Conservation (phyloP, 768 basidiomycete genomes). For the Pleurotus platypus region DNA sequence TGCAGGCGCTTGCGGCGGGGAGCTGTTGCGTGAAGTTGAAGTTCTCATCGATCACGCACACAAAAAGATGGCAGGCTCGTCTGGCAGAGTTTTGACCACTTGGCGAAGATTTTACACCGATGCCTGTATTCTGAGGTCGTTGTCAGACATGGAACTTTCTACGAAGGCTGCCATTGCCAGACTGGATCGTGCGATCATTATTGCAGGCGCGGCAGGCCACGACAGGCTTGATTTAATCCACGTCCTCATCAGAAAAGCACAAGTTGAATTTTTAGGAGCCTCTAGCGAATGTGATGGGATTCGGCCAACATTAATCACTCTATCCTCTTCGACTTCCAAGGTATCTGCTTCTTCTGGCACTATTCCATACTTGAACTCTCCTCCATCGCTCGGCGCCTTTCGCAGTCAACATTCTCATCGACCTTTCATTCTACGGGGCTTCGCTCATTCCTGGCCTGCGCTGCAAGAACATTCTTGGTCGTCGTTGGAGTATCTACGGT, state of each 20-base stretch:
- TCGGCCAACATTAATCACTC: slow-evolving; percentile 10
- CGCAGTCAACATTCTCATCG: slow-evolving; percentile 31
- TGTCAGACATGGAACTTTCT: slow-evolving; percentile 30
- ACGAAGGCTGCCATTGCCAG: slow-evolving; percentile 46
- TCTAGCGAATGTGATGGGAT: not conserved
- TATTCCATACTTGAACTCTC: slow-evolving; percentile 36
- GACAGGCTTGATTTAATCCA: slow-evolving; percentile 60
- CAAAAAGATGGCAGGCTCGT: slow-evolving; percentile 41
- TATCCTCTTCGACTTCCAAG: slow-evolving; percentile 17
- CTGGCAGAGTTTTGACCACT: slow-evolving; percentile 25
- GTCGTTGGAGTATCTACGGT: slow-evolving; percentile 63
- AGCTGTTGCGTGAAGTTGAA: slow-evolving; percentile 25
- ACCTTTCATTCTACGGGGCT: slow-evolving; percentile 76
- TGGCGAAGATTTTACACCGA: slow-evolving; percentile 82
- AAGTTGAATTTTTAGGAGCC: slow-evolving; percentile 28
- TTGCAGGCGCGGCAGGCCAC: slow-evolving; percentile 73
- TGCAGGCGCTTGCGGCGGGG: slow-evolving; percentile 3
- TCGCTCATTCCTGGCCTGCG: slow-evolving; percentile 77
- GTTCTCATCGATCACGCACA: slow-evolving; percentile 45
- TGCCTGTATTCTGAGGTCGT: slow-evolving; percentile 54
- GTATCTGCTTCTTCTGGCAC: slow-evolving; percentile 13
- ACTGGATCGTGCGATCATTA: slow-evolving; percentile 79
- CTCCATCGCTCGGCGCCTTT: slow-evolving; percentile 61
- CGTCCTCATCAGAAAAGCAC: slow-evolving; percentile 58
- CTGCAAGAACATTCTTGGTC: slow-evolving; percentile 66